Evolutionary conservation across 2,329 filamentous ascomycete genomes (phyloP).

Genomic region (Penicillium janthinellum): DNA sequence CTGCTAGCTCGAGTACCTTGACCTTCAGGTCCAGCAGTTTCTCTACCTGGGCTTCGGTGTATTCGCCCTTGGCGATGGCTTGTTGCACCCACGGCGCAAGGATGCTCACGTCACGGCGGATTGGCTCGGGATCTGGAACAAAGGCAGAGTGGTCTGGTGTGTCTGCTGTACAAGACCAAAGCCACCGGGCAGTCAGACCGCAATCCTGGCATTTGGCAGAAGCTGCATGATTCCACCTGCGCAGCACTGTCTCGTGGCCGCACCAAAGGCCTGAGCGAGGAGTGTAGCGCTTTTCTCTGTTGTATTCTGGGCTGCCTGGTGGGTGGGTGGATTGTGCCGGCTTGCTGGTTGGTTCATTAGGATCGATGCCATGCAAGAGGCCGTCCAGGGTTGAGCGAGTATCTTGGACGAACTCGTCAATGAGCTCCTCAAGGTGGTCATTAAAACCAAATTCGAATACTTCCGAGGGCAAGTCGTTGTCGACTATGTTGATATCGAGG

Average conservation of each 20-base stretch:
- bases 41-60: slow-evolving; percentile 46
- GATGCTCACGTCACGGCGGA: slow-evolving; percentile 18
- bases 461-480: neutral
- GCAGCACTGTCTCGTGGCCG: slow-evolving; percentile 67
- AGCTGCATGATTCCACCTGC: slow-evolving; percentile 54
- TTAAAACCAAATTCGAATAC: neutral
- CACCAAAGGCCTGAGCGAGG: slow-evolving; percentile 15
- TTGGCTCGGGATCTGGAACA: slow-evolving; percentile 28
- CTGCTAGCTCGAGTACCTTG: slow-evolving; percentile 29
- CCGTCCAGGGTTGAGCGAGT: neutral
- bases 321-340: neutral
- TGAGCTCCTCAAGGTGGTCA: neutral
- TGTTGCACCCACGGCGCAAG: slow-evolving; percentile 46
- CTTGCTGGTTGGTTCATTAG: neutral
- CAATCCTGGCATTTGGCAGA: slow-evolving; percentile 61
- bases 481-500: neutral
- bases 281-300: slow-evolving; percentile 7
- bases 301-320: neutral
- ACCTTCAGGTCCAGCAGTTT: slow-evolving; percentile 46
- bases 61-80: slow-evolving; percentile 46
- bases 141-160: slow-evolving; percentile 49
- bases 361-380: neutral
- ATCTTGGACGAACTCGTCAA: neutral
- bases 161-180: slow-evolving; percentile 74
- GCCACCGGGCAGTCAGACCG: slow-evolving; percentile 61